phyloP scores from a whole-genome alignment of 345 rosid genomes.

The Odontarrhena argentea region DNA sequence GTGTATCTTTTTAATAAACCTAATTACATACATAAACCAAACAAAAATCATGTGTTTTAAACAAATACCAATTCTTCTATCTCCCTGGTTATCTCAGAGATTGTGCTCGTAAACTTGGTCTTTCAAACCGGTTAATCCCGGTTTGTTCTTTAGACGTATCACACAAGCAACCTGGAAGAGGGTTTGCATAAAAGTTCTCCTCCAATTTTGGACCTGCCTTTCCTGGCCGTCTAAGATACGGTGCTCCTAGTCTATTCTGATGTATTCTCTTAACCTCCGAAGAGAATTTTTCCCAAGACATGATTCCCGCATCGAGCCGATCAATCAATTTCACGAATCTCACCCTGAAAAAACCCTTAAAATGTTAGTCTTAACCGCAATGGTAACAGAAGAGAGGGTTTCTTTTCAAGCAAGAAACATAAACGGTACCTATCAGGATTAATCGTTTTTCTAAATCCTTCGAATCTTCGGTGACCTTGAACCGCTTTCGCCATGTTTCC shows the following conservation, averaged over 20 bases:
- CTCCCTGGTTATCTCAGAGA: constrained; percentile 34
- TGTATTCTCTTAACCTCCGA: constrained; percentile 50
- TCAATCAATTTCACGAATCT: constrained; percentile 65
- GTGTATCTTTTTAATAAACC: not conserved
- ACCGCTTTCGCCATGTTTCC: constrained; percentile 90
- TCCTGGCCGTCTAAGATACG: constrained; percentile 49
- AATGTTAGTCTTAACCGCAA: not conserved
- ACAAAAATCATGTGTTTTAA: constrained; percentile 9
- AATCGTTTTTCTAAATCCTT: constrained; percentile 73
- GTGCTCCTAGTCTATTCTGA: constrained; percentile 56
- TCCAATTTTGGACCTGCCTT: constrained; percentile 46
- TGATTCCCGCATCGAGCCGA: constrained; percentile 46
- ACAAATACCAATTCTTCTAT: not conserved
- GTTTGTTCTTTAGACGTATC: constrained; percentile 39
- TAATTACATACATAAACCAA: not conserved
- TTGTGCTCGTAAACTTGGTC: constrained; percentile 38
- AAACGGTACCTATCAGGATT: constrained; percentile 61
- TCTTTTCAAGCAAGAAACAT: not conserved
- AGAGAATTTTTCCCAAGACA: constrained; percentile 58
- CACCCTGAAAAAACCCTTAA: constrained; percentile 41
- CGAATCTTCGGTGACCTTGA: constrained; percentile 64
- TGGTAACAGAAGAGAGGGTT: not conserved
- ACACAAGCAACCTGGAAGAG: constrained; percentile 75
- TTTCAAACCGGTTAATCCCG: constrained; percentile 40
- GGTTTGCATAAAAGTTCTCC: constrained; percentile 75